Percentiles rank a stretch among this genome's conserved stretches.
phyloP scores from a whole-genome alignment of 2,329 filamentous ascomycete species.

The Emmonsiellopsis sp. region DNA sequence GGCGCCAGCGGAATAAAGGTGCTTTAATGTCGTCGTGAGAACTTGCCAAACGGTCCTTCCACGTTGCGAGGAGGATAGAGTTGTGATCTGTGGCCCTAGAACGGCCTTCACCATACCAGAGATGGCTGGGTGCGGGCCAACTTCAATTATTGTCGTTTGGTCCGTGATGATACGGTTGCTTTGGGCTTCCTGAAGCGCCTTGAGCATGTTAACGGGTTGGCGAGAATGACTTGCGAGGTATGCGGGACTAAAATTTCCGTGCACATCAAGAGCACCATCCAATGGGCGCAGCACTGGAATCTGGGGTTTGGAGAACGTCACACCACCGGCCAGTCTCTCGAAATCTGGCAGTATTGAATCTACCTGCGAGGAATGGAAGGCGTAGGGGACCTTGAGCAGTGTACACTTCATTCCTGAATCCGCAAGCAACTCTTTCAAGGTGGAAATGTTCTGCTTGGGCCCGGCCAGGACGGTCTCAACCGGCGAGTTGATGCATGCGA shows the following conservation, averaged over 20 bases:
- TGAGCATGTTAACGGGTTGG: conserved; percentile 61
- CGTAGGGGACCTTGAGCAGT: conserved; percentile 56
- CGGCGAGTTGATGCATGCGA: conserved; percentile 68
- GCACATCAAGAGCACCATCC: conserved; percentile 50
- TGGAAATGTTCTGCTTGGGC: conserved; percentile 46
- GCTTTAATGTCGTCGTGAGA: conserved; percentile 47
- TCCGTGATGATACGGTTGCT: conserved; percentile 50
- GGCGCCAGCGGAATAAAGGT: conserved; percentile 53
- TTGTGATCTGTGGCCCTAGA: conserved; percentile 45
- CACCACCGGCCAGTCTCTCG: conserved; percentile 42
- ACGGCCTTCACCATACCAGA: conserved; percentile 58
- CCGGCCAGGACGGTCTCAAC: conserved; percentile 64
- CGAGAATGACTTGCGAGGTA: conserved; percentile 59
- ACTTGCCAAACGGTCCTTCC: conserved; percentile 57
- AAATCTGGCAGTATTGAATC: conserved; percentile 54
- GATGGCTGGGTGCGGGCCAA: conserved; percentile 66
- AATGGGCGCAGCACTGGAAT: conserved; percentile 58
- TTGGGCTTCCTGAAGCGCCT: conserved; percentile 51
- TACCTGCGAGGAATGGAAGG: conserved; percentile 58
- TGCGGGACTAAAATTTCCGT: conserved; percentile 44
- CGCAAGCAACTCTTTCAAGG: conserved; percentile 42
- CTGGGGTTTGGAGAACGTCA: conserved; percentile 48
- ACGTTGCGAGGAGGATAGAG: conserved; percentile 52
- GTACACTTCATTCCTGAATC: conserved; percentile 49
- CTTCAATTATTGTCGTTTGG: conserved; percentile 61